A percentile compares a stretch with the other conserved stretches of the same genome.
Conservation (phyloP, 1,284 basidiomycete species). For the Pholiota adiposa region DNA sequence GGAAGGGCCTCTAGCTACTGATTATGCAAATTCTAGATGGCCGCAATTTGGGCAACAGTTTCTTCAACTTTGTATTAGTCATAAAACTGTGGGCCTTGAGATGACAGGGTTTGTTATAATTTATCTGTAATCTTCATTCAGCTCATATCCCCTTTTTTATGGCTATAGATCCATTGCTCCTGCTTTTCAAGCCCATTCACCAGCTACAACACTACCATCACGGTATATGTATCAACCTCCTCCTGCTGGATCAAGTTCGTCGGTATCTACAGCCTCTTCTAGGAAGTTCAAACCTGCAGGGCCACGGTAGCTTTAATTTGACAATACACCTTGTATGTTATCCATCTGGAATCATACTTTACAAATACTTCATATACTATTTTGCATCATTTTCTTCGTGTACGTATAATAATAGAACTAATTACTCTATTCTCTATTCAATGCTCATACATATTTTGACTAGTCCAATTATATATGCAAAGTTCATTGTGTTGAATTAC, state of each 20-base stretch:
- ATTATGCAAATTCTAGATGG: slow-evolving; percentile 21
- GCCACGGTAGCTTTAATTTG: neutral
- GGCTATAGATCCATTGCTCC: neutral
- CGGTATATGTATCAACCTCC: slow-evolving; percentile 23
- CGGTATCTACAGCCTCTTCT: slow-evolving; percentile 6
- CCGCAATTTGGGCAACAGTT: slow-evolving; percentile 27
- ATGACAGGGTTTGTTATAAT: neutral
- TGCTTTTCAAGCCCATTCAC: neutral
- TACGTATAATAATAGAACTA: slow-evolving; percentile 8
- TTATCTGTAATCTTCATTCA: neutral
- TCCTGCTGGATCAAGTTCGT: slow-evolving; percentile 2
- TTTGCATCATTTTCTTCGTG: neutral
- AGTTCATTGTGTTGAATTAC: slow-evolving; percentile 10
- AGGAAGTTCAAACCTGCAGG: slow-evolving; percentile 29
- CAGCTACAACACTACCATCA: slow-evolving; percentile 13
- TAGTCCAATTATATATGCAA: slow-evolving; percentile 4
- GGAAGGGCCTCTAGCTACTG: slow-evolving; percentile 13
- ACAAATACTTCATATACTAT: no score
- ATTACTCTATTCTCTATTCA: neutral
- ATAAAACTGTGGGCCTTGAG: slow-evolving; percentile 14
- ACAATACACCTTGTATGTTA: neutral
- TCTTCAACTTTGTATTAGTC: slow-evolving; percentile 28
- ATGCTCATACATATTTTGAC: neutral
- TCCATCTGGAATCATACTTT: no score
- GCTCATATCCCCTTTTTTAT: neutral